These are phyloP conservation scores for Zygotorulaspora danielsina DNA, from an alignment of 805 yeast genomes.

Conservation along the genomic window DNA sequence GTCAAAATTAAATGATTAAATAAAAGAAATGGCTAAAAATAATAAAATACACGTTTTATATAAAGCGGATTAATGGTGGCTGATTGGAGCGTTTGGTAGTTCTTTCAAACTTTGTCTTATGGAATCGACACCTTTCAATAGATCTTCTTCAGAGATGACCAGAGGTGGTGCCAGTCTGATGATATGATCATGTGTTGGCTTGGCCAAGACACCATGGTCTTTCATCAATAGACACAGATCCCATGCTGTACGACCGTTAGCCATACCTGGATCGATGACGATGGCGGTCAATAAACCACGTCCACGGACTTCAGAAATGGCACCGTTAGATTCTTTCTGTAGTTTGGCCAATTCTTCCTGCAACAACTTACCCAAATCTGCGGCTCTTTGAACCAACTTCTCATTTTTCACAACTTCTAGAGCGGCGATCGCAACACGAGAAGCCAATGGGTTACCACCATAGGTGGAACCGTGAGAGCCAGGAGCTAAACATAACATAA, in stretches of 20 bases:
- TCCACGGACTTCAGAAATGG: conserved; percentile 65
- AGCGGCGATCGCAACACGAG: conserved; percentile 91
- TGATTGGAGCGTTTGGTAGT: conserved; percentile 15
- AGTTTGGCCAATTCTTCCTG: conserved; percentile 53
- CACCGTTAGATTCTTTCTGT: conserved; percentile 50
- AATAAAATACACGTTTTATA: too few species aligned
- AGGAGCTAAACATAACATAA: conserved; percentile 85
- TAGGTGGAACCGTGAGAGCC: conserved; percentile 98
- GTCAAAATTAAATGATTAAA: too few species aligned
- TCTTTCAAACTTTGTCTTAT: conserved; percentile 38
- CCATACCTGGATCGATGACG: conserved; percentile 78
- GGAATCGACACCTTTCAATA: conserved; percentile 72
- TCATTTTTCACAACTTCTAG: conserved; percentile 86
- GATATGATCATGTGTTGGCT: conserved; percentile 94
- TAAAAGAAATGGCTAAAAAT: too few species aligned
- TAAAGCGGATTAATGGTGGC: conserved; percentile 7
- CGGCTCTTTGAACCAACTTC: conserved; percentile 74
- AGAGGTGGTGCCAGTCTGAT: conserved; percentile 95
- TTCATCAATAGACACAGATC: conserved; percentile 88
- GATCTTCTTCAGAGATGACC: conserved; percentile 83
- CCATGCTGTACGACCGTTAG: conserved; percentile 93
- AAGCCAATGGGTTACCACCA: conserved; percentile 96
- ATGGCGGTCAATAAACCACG: conserved; percentile 85
- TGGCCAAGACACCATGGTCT: conserved; percentile 84
- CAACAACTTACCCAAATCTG: conserved; percentile 64